phyloP scores from a whole-genome alignment of 768 basidiomycete species.

The Cystofilobasidium ferigula region DNA sequence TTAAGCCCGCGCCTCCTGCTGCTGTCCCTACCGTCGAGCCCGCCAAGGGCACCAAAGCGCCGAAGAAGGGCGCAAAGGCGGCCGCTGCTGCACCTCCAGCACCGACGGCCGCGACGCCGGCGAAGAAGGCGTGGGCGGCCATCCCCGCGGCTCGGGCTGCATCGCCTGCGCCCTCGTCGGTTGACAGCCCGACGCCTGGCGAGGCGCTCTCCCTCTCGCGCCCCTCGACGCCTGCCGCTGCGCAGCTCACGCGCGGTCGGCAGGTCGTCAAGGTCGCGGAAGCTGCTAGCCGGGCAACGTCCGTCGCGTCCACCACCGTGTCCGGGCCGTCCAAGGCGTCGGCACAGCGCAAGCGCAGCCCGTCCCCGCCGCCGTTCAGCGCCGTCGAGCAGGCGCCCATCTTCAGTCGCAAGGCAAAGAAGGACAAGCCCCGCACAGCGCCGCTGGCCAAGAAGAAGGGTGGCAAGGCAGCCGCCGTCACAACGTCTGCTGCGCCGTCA shows the following conservation, averaged over 20 bases:
- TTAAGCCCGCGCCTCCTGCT: background rate
- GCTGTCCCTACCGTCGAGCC: background rate
- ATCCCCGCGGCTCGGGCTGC: background rate
- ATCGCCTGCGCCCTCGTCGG: background rate
- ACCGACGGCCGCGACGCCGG: background rate
- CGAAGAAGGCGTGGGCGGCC: background rate
- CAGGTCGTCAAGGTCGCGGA: background rate
- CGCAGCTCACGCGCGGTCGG: background rate
- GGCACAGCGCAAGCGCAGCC: slow-evolving; percentile 43
- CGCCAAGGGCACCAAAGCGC: background rate
- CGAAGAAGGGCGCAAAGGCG: background rate
- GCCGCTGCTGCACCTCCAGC: background rate
- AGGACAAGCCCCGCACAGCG: slow-evolving; percentile 27
- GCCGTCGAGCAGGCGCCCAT: slow-evolving; percentile 26
- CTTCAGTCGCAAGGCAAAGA: slow-evolving; percentile 29
- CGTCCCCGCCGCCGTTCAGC: slow-evolving; percentile 32
- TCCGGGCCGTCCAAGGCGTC: slow-evolving; percentile 19
- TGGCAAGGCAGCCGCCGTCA: background rate
- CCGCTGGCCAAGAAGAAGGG: slow-evolving; percentile 5
- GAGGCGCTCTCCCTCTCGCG: slow-evolving; percentile 10
- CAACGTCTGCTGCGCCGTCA: background rate
- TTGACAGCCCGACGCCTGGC: background rate
- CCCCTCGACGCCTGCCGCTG: background rate
- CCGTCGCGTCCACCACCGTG: background rate
- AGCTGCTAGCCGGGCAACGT: background rate